These are phyloP conservation scores for Ambispora gerdemannii DNA, from an alignment of 192 early-diverging fungal species.

Conservation along the genomic window DNA sequence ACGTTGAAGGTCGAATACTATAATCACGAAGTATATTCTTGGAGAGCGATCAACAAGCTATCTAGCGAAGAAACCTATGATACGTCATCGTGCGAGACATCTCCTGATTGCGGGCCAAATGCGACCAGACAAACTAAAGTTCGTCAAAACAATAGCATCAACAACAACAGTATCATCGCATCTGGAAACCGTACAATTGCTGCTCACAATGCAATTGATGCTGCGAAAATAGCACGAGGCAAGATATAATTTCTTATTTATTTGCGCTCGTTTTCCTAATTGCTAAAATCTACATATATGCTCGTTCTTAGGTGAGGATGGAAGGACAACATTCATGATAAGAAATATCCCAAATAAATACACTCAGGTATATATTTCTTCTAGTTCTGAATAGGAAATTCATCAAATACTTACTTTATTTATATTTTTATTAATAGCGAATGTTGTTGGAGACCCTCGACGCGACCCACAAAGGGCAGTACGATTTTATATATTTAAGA, in stretches of 20 bases:
- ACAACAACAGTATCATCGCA: constrained; percentile 1
- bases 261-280: constrained; percentile 6
- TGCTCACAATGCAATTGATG: constrained; percentile 12
- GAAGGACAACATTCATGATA: constrained; percentile 81
- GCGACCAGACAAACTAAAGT: not conserved
- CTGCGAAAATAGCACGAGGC: constrained; percentile 1
- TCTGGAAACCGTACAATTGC: constrained; percentile 9
- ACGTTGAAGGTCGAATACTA: constrained; percentile 26
- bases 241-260: not conserved
- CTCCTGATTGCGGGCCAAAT: not conserved
- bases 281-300: constrained; percentile 27
- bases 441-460: constrained; percentile 75
- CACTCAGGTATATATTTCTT: constrained; percentile 59
- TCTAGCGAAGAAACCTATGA: not conserved
- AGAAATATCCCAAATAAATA: constrained; percentile 87
- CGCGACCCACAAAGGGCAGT: constrained; percentile 60
- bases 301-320: constrained; percentile 60
- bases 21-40: constrained; percentile 33
- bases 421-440: no score
- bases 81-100: not conserved
- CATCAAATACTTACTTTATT: no score
- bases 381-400: no score
- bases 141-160: not conserved
- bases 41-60: not conserved
- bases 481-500: constrained; percentile 79